Evolutionary conservation across 371 early-diverging fungal genomes (phyloP).

Genomic region (Actinomucor elegans): DNA sequence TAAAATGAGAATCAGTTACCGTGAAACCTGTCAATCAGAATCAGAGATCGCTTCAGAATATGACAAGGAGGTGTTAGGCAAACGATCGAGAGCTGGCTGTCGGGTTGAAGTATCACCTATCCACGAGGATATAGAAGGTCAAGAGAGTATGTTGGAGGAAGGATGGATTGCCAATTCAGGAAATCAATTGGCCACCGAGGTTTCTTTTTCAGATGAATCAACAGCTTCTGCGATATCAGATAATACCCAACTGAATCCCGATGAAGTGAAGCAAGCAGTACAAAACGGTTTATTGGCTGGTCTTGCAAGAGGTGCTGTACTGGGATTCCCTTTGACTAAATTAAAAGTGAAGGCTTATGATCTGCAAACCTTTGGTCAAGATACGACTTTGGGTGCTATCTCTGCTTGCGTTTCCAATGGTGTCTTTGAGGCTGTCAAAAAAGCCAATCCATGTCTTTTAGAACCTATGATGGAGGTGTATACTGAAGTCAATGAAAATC

Average conservation of each 20-base stretch:
- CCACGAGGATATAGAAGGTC: constrained; percentile 27
- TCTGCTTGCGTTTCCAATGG: constrained; percentile 65
- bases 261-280: constrained; percentile 60
- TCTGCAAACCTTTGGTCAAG: constrained; percentile 57
- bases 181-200: constrained; percentile 11
- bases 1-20: constrained; percentile 83
- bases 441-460: constrained; percentile 62
- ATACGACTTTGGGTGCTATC: constrained; percentile 71
- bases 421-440: constrained; percentile 58
- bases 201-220: not conserved
- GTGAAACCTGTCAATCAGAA: constrained; percentile 69
- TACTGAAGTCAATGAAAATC: constrained; percentile 68
- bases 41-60: constrained; percentile 39
- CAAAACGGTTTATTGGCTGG: constrained; percentile 72
- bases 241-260: constrained; percentile 14
- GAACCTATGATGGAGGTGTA: constrained; percentile 89
- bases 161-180: constrained; percentile 32
- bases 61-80: constrained; percentile 77
- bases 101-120: constrained; percentile 53
- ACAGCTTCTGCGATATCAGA: not conserved
- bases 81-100: constrained; percentile 64
- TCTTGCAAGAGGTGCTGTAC: constrained; percentile 75
- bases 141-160: constrained; percentile 16
- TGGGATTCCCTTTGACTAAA: constrained; percentile 79
- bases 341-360: constrained; percentile 58